Percentiles rank a stretch among this genome's conserved stretches.
Conservation (phyloP, 1,139 yeast species). For the Hyphopichia khmerensis region DNA sequence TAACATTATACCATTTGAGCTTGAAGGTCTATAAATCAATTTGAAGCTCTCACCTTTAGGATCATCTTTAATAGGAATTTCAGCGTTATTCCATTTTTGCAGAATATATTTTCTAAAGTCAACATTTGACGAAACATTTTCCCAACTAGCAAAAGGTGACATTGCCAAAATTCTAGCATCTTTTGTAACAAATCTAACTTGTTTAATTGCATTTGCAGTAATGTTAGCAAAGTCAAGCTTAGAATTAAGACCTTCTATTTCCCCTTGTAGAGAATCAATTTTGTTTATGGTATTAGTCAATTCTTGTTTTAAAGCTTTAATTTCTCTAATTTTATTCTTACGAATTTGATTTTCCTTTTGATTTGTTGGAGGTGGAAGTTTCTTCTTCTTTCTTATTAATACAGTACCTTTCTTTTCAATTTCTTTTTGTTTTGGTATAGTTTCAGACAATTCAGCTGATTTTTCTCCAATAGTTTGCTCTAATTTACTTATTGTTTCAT, state of each 20-base stretch:
- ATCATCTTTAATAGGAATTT: not conserved
- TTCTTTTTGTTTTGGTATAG: not conserved
- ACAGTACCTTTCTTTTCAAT: conserved; percentile 3
- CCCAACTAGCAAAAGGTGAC: conserved; percentile 5
- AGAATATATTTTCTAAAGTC: conserved; percentile 3
- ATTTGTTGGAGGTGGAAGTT: not conserved
- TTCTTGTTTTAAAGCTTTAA: conserved; percentile 1
- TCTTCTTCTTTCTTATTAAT: conserved; percentile 2
- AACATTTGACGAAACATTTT: conserved; percentile 1
- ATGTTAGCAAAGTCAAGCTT: not conserved
- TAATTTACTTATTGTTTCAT: not conserved
- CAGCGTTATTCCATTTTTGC: conserved; percentile 1
- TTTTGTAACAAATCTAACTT: conserved; percentile 1
- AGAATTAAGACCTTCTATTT: conserved; percentile 1
- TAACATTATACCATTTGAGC: conserved; percentile 2
- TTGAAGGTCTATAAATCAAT: conserved; percentile 3
- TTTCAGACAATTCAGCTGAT: not conserved
- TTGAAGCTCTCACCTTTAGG: not conserved
- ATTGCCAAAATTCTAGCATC: conserved; percentile 2
- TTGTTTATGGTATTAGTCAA: conserved; percentile 1
- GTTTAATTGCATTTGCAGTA: not conserved
- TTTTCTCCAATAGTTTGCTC: not conserved
- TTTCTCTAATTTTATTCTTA: conserved; percentile 1
- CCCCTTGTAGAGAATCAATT: conserved; percentile 27
- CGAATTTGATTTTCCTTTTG: conserved; percentile 1